Evolutionary conservation across 2,329 filamentous ascomycete species (phyloP).

Genomic region (Periglandula ipomoeae): DNA sequence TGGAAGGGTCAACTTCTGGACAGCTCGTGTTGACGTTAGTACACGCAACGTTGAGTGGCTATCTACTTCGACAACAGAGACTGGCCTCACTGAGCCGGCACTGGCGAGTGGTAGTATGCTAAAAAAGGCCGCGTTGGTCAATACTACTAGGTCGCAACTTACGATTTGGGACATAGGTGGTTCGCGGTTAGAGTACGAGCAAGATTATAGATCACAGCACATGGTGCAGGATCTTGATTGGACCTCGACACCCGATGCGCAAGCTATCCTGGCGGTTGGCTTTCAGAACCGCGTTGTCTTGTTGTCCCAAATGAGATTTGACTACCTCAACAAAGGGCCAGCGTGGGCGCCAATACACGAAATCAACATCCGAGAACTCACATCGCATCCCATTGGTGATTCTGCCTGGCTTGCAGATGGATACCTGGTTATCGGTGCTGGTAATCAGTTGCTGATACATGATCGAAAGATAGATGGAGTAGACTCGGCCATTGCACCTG

Average conservation of each 20-base stretch:
- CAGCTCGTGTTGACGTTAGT: constrained; percentile 59
- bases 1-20: constrained; percentile 76
- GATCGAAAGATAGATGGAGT: constrained; percentile 63
- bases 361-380: constrained; percentile 70
- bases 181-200: constrained; percentile 70
- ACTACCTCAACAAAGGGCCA: constrained; percentile 81
- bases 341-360: constrained; percentile 82
- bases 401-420: constrained; percentile 85
- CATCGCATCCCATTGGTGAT: constrained; percentile 84
- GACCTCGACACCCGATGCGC: constrained; percentile 83
- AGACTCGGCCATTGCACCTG: constrained; percentile 46
- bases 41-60: constrained; percentile 67
- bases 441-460: constrained; percentile 84
- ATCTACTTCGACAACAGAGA: constrained; percentile 72
- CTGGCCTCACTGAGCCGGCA: constrained; percentile 61
- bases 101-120: constrained; percentile 79
- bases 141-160: constrained; percentile 60
- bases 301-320: constrained; percentile 80
- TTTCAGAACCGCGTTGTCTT: constrained; percentile 80
- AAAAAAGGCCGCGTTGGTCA: constrained; percentile 77
- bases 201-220: constrained; percentile 64
- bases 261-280: constrained; percentile 85
- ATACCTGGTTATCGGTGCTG: constrained; percentile 76
- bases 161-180: constrained; percentile 89
- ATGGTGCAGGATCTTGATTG: constrained; percentile 82